Evolutionary conservation across 73 alveolate species (phyloP), one percentile per base, ranked within the genome.

Genomic region (Durusdinium trenchii): DNA sequence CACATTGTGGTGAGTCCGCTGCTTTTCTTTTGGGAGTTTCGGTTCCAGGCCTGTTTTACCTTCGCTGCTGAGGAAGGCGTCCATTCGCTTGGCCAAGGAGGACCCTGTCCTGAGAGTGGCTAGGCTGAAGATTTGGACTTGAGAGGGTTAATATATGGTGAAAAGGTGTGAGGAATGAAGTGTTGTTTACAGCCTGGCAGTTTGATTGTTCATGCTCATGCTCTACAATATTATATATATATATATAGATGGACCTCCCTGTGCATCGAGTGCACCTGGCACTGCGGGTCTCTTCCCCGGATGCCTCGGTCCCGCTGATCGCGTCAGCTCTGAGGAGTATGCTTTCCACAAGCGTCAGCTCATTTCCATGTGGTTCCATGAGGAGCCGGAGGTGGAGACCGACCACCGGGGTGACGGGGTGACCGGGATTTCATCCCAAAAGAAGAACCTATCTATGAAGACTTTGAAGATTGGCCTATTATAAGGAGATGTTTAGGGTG

Each of bases 281-380:
- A n/a, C n/a, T n/a, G n/a, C n/a, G n/a, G n/a, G n/a, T n/a, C n/a
- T n/a, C n/a, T n/a, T n/a, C n/a, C n/a, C n/a, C n/a, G n/a, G n/a
- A n/a, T n/a, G n/a, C n/a, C n/a, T n/a, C n/a, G n/a, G n/a, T n/a
- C n/a, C n/a, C n/a, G n/a, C n/a, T n/a, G n/a, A n/a, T n/a, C n/a
- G n/a, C n/a, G n/a, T n/a, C n/a, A n/a, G n/a, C n/a, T n/a, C n/a
- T n/a, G n/a, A 82, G 96, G 96, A 90, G 46, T 90, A 90, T 71
- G 96, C 96, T 71, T 90, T 90, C 75, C 96, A 90, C 96, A 90
- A 90, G 87, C 82, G 86, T 73, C 96, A 90, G 96, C 96, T 90
- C 54, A 90, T 90, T 67, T 90, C 96, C 51, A 86, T 90, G 38
- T 90, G 96, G 96, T 90, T 90, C 60, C 85, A 90, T 40, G 96